A percentile compares a stretch with the other conserved stretches of the same genome.
phyloP scores from a whole-genome alignment of 169 alveolate species.

The Plasmodium gaboni region DNA sequence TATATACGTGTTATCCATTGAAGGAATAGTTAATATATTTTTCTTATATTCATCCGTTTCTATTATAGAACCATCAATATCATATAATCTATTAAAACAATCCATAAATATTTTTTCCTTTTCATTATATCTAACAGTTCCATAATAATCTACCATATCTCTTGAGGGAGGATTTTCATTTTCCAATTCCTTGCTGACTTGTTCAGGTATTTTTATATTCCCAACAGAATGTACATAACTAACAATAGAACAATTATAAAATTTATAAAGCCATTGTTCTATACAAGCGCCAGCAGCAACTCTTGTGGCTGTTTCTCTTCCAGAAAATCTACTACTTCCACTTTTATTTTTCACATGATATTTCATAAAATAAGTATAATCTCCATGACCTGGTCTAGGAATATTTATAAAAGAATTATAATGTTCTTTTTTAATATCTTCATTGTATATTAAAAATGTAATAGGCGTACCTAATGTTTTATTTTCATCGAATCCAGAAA shows the following conservation, averaged over 20 bases:
- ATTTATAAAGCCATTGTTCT: conserved; percentile 34
- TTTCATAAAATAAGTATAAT: conserved; percentile 67
- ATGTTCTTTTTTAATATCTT: conserved; percentile 30
- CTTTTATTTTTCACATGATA: conserved; percentile 57
- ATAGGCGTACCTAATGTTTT: conserved; percentile 48
- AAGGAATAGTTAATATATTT: too few species aligned
- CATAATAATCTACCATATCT: conserved; percentile 23
- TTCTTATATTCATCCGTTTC: neutral
- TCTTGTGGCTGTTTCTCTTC: conserved; percentile 45
- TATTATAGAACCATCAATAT: conserved; percentile 7
- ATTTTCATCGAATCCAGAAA: conserved; percentile 58
- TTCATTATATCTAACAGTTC: conserved; percentile 37
- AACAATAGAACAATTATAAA: conserved; percentile 23
- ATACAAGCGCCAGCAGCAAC: conserved; percentile 69
- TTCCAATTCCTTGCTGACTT: conserved; percentile 19
- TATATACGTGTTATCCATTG: neutral
- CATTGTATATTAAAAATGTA: conserved; percentile 40
- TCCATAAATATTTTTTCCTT: conserved; percentile 19
- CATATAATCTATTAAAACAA: conserved; percentile 27
- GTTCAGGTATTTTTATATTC: conserved; percentile 20
- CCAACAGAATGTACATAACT: conserved; percentile 61
- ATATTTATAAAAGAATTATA: conserved; percentile 50
- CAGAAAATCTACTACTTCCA: conserved; percentile 59
- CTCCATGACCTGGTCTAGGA: conserved; percentile 54
- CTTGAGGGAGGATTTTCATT: conserved; percentile 20